Evolutionary conservation across 805 yeast species (phyloP), one percentile per base, ranked within the genome.

Genomic region (Scheffersomyces stipitis): DNA sequence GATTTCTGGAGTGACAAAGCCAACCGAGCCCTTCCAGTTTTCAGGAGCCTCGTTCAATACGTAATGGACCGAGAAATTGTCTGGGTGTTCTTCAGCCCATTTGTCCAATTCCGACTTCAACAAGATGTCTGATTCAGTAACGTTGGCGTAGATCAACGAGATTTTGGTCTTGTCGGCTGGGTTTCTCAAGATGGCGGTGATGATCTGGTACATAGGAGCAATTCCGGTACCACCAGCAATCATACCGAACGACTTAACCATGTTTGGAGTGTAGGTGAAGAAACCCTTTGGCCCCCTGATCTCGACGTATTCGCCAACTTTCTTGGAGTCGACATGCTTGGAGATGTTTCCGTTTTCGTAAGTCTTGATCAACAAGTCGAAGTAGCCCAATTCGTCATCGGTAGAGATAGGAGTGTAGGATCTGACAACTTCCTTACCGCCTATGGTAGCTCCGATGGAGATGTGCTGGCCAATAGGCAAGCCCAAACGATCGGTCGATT

Each of bases 201-300:
- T 80, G 49, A 89, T 82, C 70, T 89, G 96, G 64, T 80, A 87
- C 96, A 89, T 89, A 59, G 96, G 96, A 5, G 96, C 84, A 54
- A 89, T 84, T 60, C 97, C 97, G 26, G 97, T 87, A 55, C 97
- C 98, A 49, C 97, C 97, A 28, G 96, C 95, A 48, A 91, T 81
- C 97, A 90, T 90, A 37, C 84, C 88, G 41, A 90, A 73, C 42
- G 76, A 73, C 40, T 73, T 68, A 39, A 77, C 81, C 81, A 83
- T 80, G 65, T 86, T 86, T 49, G 95, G 88, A 36, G 78, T 71
- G 67, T 90, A 90, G 44, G 80, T 75, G 72, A 86, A 88, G 54
- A 79, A 79, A 5, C 98, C 97, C 66, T 86, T 86, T 51, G 98
- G 98, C 18, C 98, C 96, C 57, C 85, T 77, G 40, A 88, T 83